A percentile compares a stretch with the other conserved stretches of the same genome.
Evolutionary conservation across 768 basidiomycete genomes (phyloP).

Genomic region (Tylopilus vinaceipallidus): DNA sequence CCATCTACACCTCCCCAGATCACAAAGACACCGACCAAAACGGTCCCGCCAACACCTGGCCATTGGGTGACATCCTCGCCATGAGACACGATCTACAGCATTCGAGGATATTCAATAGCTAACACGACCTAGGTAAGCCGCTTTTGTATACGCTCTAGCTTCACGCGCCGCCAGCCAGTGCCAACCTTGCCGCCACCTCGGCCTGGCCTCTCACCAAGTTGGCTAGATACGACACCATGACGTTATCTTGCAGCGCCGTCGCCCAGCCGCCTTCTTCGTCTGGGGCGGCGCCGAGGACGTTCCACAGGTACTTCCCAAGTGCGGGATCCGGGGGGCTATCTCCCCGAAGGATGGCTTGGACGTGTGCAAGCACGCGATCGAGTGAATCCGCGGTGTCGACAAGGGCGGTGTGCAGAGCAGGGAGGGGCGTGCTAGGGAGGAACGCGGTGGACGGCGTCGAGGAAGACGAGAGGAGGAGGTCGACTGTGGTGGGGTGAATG

Average conservation of each 20-base stretch:
- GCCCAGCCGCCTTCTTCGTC: conserved; percentile 78
- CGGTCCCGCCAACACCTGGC: conserved; percentile 92
- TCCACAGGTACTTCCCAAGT: conserved; percentile 89
- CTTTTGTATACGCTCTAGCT: not conserved
- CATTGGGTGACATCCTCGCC: conserved; percentile 88
- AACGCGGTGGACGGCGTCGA: conserved; percentile 35
- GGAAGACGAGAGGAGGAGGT: conserved; percentile 65
- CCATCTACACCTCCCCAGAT: too few relatives aligned
- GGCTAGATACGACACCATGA: conserved; percentile 94
- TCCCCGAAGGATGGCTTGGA: conserved; percentile 76
- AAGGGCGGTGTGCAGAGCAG: conserved; percentile 46
- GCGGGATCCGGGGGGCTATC: conserved; percentile 77
- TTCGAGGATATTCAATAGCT: conserved; percentile 95
- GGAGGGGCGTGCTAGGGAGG: conserved; percentile 62
- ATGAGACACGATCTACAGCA: conserved; percentile 92
- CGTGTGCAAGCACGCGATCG: conserved; percentile 82
- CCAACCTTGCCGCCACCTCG: conserved; percentile 85
- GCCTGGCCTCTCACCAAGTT: conserved; percentile 92
- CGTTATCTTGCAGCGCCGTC: conserved; percentile 79
- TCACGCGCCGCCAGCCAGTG: conserved; percentile 52
- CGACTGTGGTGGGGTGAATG: conserved; percentile 50
- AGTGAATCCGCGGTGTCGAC: conserved; percentile 71
- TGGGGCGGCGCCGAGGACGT: conserved; percentile 71
- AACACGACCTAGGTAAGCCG: too few relatives aligned
- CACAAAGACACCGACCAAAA: conserved; percentile 19